A percentile compares a stretch with the other conserved stretches of the same genome.
phyloP scores from a whole-genome alignment of 148 eudicot genomes.

The Nepenthes mirabilis region DNA sequence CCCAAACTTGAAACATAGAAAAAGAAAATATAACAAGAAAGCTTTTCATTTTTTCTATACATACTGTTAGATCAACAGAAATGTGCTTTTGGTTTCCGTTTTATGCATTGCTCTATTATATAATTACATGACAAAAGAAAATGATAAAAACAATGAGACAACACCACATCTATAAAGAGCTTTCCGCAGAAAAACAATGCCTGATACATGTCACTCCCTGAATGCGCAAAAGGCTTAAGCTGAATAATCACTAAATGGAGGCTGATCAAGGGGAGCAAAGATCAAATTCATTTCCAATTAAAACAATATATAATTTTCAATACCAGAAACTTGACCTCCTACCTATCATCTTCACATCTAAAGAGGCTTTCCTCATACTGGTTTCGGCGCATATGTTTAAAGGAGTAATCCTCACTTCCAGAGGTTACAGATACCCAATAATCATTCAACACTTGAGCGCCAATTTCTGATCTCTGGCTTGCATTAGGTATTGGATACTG shows the following conservation, averaged over 20 bases:
- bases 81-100: too few relatives aligned
- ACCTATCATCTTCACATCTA: slow-evolving; percentile 99
- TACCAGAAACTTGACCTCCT: slow-evolving; percentile 4
- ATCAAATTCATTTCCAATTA: neutral
- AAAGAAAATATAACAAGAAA: too few relatives aligned
- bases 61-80: too few relatives aligned
- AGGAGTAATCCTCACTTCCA: slow-evolving; percentile 96
- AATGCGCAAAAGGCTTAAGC: too few relatives aligned
- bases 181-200: neutral
- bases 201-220: neutral
- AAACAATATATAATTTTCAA: neutral
- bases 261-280: neutral
- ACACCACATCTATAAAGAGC: too few relatives aligned
- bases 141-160: too few relatives aligned
- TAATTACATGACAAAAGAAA: too few relatives aligned
- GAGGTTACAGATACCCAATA: slow-evolving; percentile 98
- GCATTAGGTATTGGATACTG: slow-evolving; percentile 91
- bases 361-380: slow-evolving; percentile 98
- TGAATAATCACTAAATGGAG: too few relatives aligned
- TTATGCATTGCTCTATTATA: too few relatives aligned
- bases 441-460: slow-evolving; percentile 83
- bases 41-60: too few relatives aligned
- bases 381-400: slow-evolving; percentile 98
- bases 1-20: too few relatives aligned
- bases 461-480: slow-evolving; percentile 88